Evolutionary conservation across 352 stramenopile genomes (phyloP), one percentile per base, ranked within the genome.

Genomic region (Globisporangium nodosum): DNA sequence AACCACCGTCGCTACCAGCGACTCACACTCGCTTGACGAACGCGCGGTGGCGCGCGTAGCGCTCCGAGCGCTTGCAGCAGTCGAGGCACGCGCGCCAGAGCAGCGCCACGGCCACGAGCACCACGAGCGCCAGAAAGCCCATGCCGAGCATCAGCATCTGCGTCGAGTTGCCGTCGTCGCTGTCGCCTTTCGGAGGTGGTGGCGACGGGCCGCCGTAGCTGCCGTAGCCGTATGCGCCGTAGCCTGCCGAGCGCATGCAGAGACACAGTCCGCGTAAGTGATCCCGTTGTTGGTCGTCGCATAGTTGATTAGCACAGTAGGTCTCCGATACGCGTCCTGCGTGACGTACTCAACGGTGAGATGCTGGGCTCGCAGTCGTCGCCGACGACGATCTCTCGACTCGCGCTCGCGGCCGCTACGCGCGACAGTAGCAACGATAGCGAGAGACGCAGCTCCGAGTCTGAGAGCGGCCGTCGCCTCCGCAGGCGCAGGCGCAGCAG

Each of bases 21-120:
- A 54, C 73, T 54, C 70, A 86, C 76, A 71, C 63, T 62, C 69
- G 65, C 16, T 70, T 66, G 46, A 71, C 69, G 49, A 80, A 86
- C 13, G 76, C 76, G 62, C 76, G 69, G 54, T 86, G 76, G 5
- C 61, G 63, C 7, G 67, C 61, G 11, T 67, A 61, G 40, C 58
- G 71, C 18, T 54, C 65, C 13, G 76, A 65, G 15, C 58, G 72
- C 15, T 61, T 74, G 47, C 76, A 86, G 58, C 74, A 86, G 48
- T 84, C 73, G 20, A 77, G 39, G 40, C 66, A 80, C 5, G 69
- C 68, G 71, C 71, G 78, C 76, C 76, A 83, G 33, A 56, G 51
- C 33, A 56, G 51, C 16, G 69, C 79, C 33, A 84, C 66, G 51
- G 63, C 74, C 5, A 73, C 27, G 20, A 74, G 66, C 31, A 83